Evolutionary conservation across 805 yeast genomes (phyloP).

Genomic region (Vanderwaltozyma verrucispora): DNA sequence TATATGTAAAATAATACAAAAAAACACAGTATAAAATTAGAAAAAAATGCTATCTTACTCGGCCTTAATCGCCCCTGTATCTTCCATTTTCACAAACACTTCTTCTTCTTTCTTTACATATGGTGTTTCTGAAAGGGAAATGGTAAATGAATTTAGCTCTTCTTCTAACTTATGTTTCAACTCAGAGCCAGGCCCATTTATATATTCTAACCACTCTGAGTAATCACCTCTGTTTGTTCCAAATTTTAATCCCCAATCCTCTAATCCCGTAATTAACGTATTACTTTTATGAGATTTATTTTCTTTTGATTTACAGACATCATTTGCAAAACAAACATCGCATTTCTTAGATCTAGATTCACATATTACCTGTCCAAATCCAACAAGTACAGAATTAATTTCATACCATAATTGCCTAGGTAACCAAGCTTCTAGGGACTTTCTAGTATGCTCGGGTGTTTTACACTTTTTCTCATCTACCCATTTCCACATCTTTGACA

Average conservation of each 20-base stretch:
- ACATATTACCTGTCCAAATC: constrained; percentile 88
- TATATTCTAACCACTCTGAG: constrained; percentile 27
- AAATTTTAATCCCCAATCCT: constrained; percentile 9
- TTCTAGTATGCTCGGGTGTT: constrained; percentile 70
- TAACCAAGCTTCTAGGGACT: constrained; percentile 61
- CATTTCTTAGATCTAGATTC: constrained; percentile 61
- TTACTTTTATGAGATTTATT: constrained; percentile 30
- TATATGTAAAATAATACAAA: not conserved
- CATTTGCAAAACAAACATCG: constrained; percentile 53
- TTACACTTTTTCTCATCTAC: constrained; percentile 34
- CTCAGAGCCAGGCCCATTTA: constrained; percentile 3
- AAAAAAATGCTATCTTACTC: not conserved
- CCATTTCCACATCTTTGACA: constrained; percentile 79
- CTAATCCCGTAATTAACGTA: constrained; percentile 10
- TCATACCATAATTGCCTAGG: constrained; percentile 71
- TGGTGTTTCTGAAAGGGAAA: no score
- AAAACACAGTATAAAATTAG: no score
- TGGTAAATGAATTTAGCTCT: not conserved
- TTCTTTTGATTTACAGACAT: constrained; percentile 51
- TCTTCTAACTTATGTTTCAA: not conserved
- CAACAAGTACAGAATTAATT: constrained; percentile 78
- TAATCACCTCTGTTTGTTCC: constrained; percentile 36
- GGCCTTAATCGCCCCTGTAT: not conserved
- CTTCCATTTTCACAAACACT: no score
- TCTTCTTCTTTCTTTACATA: no score